Conservation (phyloP, 139 green algal genomes). For the Nannochloris sp. region DNA sequence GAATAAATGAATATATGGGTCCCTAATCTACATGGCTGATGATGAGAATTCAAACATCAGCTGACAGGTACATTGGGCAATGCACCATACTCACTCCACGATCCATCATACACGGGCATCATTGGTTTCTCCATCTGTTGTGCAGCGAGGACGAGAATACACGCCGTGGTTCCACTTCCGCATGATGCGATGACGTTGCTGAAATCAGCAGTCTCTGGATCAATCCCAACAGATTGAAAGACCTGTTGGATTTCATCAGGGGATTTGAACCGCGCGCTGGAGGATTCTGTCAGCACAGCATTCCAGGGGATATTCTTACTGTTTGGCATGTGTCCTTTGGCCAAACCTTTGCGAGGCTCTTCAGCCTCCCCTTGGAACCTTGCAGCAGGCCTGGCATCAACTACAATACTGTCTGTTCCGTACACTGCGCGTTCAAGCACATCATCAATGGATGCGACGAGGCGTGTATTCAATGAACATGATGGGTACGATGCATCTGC, state of each 20-base stretch:
- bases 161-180: conserved; percentile 86
- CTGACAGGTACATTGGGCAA: conserved; percentile 26
- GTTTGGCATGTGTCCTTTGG: conserved; percentile 76
- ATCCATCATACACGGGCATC: conserved; percentile 83
- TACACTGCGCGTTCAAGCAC: conserved; percentile 45
- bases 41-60: not conserved
- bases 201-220: conserved; percentile 14
- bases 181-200: conserved; percentile 58
- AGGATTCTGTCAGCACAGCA: conserved; percentile 35
- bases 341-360: conserved; percentile 71
- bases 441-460: conserved; percentile 18
- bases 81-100: conserved; percentile 87
- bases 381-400: conserved; percentile 65
- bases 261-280: conserved; percentile 30
- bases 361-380: conserved; percentile 61
- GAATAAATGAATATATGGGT: too few relatives aligned
- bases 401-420: conserved; percentile 35
- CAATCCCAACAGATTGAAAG: conserved; percentile 55
- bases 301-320: conserved; percentile 70
- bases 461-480: not conserved
- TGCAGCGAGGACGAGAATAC: conserved; percentile 72
- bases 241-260: conserved; percentile 42
- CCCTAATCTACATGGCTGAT: too few relatives aligned
- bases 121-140: conserved; percentile 27
- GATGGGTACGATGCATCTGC: not conserved